These are phyloP conservation scores for Metarhizium humberi DNA, from an alignment of 2,329 filamentous ascomycete species.

Conservation along the genomic window DNA sequence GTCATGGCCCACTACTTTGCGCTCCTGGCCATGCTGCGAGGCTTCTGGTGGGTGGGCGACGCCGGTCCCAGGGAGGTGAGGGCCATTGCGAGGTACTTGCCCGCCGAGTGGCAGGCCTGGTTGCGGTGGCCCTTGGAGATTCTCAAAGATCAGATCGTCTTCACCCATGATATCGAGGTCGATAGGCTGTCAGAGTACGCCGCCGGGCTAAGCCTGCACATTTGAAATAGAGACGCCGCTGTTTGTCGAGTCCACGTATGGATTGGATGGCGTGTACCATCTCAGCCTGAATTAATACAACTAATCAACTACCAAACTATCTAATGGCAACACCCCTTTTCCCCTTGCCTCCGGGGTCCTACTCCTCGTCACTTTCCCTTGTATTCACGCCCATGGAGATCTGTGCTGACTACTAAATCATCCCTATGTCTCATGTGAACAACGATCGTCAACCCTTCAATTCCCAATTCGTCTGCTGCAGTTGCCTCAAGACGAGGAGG, in stretches of 20 bases:
- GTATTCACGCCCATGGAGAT: conserved; percentile 14
- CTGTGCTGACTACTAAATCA: conserved; percentile 40
- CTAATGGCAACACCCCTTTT: neutral
- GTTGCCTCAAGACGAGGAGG: neutral
- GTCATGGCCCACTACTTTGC: conserved; percentile 15
- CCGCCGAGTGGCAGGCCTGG: conserved; percentile 6
- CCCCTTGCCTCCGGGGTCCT: neutral
- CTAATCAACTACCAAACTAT: neutral
- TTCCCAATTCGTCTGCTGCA: conserved; percentile 25
- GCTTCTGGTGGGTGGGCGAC: conserved; percentile 13
- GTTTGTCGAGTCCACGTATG: neutral
- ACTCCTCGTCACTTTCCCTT: neutral
- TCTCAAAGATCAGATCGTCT: neutral
- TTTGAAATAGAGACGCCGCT: neutral
- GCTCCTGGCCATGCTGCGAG: conserved; percentile 7
- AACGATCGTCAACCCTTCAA: conserved; percentile 41
- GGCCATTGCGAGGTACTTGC: conserved; percentile 8
- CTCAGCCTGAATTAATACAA: neutral
- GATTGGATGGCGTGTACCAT: neutral
- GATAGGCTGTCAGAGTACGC: conserved; percentile 1
- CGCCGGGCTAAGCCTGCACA: neutral
- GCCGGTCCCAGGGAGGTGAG: conserved; percentile 9
- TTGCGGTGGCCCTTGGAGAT: neutral
- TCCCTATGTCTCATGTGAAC: conserved; percentile 40
- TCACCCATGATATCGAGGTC: conserved; percentile 1